These are phyloP conservation scores for Botryotinia convoluta DNA, from an alignment of 2,329 filamentous ascomycete genomes.

Conservation along the genomic window DNA sequence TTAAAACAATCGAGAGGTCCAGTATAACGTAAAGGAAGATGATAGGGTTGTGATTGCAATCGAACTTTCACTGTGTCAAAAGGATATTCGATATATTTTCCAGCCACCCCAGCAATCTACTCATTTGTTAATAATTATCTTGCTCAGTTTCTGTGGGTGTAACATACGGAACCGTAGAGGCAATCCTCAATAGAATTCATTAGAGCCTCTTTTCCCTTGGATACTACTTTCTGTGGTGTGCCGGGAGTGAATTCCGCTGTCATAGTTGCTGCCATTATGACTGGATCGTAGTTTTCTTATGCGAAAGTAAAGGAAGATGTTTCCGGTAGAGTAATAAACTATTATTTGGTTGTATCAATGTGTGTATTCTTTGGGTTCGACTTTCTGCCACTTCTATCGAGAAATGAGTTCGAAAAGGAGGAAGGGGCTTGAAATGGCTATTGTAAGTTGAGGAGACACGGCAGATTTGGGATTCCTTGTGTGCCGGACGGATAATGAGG, in stretches of 20 bases:
- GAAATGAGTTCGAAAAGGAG: not conserved
- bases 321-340: not conserved
- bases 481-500: not conserved
- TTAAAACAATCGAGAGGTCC: constrained; percentile 92
- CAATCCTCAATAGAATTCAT: constrained; percentile 78
- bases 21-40: constrained; percentile 74
- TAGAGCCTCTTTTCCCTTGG: constrained; percentile 31
- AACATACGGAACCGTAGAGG: constrained; percentile 75
- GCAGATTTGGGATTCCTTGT: not conserved
- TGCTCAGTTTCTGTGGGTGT: not conserved
- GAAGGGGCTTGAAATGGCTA: not conserved
- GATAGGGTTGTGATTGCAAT: constrained; percentile 90
- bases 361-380: not conserved
- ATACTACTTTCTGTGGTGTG: constrained; percentile 17
- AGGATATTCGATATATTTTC: constrained; percentile 96
- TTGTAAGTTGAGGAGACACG: not conserved
- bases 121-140: constrained; percentile 19
- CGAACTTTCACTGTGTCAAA: constrained; percentile 99
- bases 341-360: not conserved
- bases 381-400: not conserved
- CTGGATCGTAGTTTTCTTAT: not conserved
- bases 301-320: constrained; percentile 19
- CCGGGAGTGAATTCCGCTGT: constrained; percentile 28
- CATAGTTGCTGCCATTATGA: constrained; percentile 31
- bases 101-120: constrained; percentile 77